Base-by-base conservation (phyloP, 2,329 filamentous ascomycete species). In the Cladophialophora exuberans region DNA sequence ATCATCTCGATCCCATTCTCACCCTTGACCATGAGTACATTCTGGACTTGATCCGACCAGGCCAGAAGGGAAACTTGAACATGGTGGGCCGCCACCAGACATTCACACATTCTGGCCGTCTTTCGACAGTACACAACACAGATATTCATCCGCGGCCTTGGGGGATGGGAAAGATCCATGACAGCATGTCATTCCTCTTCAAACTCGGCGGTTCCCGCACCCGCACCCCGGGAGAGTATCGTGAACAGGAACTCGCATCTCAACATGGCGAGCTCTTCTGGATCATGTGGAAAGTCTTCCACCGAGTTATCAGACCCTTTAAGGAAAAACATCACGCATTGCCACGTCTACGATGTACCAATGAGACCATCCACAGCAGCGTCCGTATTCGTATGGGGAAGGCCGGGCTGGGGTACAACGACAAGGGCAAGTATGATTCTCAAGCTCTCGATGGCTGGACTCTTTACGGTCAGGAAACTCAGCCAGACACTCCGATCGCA, bases 341-440 rank as follows among this genome's bases (percentile, higher is more conserved):
- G 7, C 60, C 57, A 9, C 52, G 55, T 4, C 73, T 83, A 22
- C 64, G 75, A 47, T 73, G 79, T 56, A 83, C 81, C 7, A 80
- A 82, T 61, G 81, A 83, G 66, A 74, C 77, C 6, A 75, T 83
- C 28, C 81, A 83, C 64, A 76, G 76, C 57, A 80, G 78, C 2
- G 81, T 81, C 1, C 74, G 81, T 1, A 72, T 81, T n/a, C 75
- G 80, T 3, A 72, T 83, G 11, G 76, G 77, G 1, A 77, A 77
- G 56, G 65, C 74, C 46, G 81, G 80, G 1, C 72, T 80, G 2
- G 78, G 75, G 0, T 69, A 79, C 26, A 74, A 83, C 57, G 80
- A 83, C 62, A 65, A 68, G 20, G 68, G 64, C 1, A 54, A 72
- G n/a, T 83, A 80, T 78, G 66, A 69, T 13, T 79, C 76, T 15